Evolutionary conservation across 2,329 filamentous ascomycete species (phyloP).

Genomic region (Cercospora canescens): DNA sequence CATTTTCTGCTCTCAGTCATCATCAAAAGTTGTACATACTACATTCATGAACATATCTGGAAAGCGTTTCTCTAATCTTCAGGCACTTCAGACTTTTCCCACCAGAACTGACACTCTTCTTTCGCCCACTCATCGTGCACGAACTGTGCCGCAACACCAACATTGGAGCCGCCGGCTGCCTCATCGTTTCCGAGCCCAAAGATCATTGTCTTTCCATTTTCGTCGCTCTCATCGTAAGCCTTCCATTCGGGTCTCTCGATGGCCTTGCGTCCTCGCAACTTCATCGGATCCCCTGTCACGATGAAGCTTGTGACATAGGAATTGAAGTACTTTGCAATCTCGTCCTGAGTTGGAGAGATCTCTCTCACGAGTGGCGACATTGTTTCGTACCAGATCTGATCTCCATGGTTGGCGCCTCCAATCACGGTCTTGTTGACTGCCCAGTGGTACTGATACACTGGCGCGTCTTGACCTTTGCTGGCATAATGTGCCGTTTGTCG

Average conservation of each 20-base stretch:
- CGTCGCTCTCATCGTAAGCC: conserved; percentile 18
- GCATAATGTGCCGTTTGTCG: conserved; percentile 57
- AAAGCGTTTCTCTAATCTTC: conserved; percentile 22
- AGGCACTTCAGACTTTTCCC: conserved; percentile 49
- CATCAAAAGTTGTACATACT: background rate
- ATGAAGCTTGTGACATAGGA: conserved; percentile 38
- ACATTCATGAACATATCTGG: conserved; percentile 4
- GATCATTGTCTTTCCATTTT: conserved; percentile 42
- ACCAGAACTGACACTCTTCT: conserved; percentile 62
- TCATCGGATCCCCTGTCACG: conserved; percentile 35
- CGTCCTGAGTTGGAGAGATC: conserved; percentile 31
- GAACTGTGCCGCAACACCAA: conserved; percentile 49
- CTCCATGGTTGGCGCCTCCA: conserved; percentile 37
- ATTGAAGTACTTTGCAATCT: conserved; percentile 34
- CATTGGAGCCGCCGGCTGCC: conserved; percentile 37
- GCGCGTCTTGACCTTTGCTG: conserved; percentile 29
- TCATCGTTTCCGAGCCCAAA: conserved; percentile 65
- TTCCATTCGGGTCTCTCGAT: conserved; percentile 30
- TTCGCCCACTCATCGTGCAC: conserved; percentile 47
- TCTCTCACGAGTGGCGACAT: conserved; percentile 29
- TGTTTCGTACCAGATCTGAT: conserved; percentile 38
- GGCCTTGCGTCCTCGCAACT: conserved; percentile 23
- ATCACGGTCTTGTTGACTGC: conserved; percentile 49
- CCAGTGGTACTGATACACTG: conserved; percentile 62
- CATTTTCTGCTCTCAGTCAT: background rate